Evolutionary conservation across 441 rosid species (phyloP), one percentile per base, ranked within the genome.

Genomic region (Gossypium armourianum): DNA sequence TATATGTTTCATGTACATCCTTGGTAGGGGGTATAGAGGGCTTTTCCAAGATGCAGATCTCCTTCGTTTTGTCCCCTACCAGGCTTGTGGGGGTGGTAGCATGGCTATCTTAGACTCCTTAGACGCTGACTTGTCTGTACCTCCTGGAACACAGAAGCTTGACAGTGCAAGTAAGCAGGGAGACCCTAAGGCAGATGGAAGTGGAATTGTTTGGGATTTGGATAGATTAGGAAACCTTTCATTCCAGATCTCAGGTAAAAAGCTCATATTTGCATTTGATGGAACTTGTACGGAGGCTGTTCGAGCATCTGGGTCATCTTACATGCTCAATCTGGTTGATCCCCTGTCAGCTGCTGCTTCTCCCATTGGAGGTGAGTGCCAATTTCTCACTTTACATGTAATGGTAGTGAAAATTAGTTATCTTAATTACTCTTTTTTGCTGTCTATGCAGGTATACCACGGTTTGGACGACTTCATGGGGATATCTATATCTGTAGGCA

Each of bases 331-430:
- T 89, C 86, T 96, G 78, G 98, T 96, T 73, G 99, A 96, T 83
- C 98, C 99, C 28, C 79, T 85, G 90, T 93, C 98, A 12, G 99
- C 98, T 45, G 98, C 98, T 74, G 95, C 99, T 81, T 96, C 99
- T 83, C 98, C 98, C 74, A 93, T 96, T 36, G 97, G 99, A 64
- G 99, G 99, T 91, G 79, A 72, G 83, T 79, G 28, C 62, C 1
- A 3, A 47, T 63, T 69, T 50, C 53, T 56, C 50, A 16, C 24
- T 52, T 40, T 15, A 59, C 52, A n/a, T 54, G 62, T 62, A 53
- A 62, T 52, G 10, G 0, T 26, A 0, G 7, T 16, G 45, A 24
- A 56, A 15, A 29, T 54, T 49, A 0, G 10, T 54, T 26, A 68
- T 26, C 55, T 57, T 53, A 72, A 58, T 49, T 28, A 1, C 55